These are phyloP conservation scores for Syzygium oleosum DNA, from an alignment of 345 rosid species.

Conservation along the genomic window DNA sequence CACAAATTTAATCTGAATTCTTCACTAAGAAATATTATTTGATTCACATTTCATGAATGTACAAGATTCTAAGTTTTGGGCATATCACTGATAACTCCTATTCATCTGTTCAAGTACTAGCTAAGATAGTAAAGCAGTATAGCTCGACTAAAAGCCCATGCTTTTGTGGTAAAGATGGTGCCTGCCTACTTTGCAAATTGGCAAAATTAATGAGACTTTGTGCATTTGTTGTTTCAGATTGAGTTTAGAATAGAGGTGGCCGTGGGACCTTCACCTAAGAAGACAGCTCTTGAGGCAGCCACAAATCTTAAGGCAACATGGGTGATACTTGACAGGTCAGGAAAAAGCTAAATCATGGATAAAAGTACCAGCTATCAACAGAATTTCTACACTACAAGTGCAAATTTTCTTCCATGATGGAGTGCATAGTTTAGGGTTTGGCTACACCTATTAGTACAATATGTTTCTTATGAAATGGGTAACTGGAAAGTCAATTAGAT, in stretches of 20 bases:
- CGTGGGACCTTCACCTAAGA: conserved; percentile 26
- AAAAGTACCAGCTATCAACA: not conserved
- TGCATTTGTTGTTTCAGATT: conserved; percentile 16
- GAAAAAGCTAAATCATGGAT: not conserved
- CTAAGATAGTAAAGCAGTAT: not conserved
- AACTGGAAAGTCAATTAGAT: not conserved
- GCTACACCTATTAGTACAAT: not conserved
- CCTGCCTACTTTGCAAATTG: not conserved
- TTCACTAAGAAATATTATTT: not conserved
- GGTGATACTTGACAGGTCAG: conserved; percentile 53
- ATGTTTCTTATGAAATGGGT: not conserved
- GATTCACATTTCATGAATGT: not conserved
- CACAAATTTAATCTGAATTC: not conserved
- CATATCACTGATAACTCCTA: not conserved
- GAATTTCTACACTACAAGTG: not conserved
- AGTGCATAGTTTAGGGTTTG: not conserved
- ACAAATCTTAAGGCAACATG: conserved; percentile 35
- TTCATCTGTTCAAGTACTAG: not conserved
- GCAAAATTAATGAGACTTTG: not conserved
- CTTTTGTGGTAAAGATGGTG: not conserved
- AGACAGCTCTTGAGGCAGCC: conserved; percentile 23
- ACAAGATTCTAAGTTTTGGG: not conserved
- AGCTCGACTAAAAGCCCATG: not conserved
- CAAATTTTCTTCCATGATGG: not conserved
- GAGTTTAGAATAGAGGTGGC: conserved; percentile 28